Evolutionary conservation across 805 yeast species (phyloP).

Genomic region (Barnettozyma siamensis): DNA sequence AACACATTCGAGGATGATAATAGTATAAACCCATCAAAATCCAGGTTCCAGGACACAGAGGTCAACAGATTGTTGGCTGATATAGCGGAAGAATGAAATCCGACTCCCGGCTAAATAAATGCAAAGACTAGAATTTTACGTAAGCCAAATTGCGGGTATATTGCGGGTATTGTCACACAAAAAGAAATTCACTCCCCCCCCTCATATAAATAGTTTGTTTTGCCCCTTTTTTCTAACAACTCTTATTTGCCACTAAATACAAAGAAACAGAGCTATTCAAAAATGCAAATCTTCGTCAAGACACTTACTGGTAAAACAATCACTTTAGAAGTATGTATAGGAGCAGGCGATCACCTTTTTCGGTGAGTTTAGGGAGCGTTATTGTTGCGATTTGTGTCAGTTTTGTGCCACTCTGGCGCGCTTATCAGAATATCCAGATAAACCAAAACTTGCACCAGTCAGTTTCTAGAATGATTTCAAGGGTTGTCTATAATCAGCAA

Average conservation of each 20-base stretch:
- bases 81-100: conserved; percentile 18
- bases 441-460: too few relatives aligned
- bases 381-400: not conserved
- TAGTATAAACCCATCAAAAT: conserved; percentile 3
- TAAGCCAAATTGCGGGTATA: too few relatives aligned
- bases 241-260: conserved; percentile 4
- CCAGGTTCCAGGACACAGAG: conserved; percentile 3
- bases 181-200: conserved; percentile 4
- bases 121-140: not conserved
- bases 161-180: not conserved
- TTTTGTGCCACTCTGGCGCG: conserved; percentile 9
- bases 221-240: conserved; percentile 9
- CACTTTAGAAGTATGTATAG: conserved; percentile 51
- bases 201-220: conserved; percentile 1
- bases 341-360: not conserved
- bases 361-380: not conserved
- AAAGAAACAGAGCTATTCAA: conserved; percentile 21
- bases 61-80: conserved; percentile 13
- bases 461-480: too few relatives aligned
- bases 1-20: conserved; percentile 1
- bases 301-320: conserved; percentile 88
- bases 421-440: not conserved
- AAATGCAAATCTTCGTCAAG: conserved; percentile 87
- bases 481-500: too few relatives aligned
- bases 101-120: not conserved